Percentiles rank a stretch among this genome's conserved stretches.
phyloP scores from a whole-genome alignment of 257 asterid genomes.

The Solanum bukasovii region DNA sequence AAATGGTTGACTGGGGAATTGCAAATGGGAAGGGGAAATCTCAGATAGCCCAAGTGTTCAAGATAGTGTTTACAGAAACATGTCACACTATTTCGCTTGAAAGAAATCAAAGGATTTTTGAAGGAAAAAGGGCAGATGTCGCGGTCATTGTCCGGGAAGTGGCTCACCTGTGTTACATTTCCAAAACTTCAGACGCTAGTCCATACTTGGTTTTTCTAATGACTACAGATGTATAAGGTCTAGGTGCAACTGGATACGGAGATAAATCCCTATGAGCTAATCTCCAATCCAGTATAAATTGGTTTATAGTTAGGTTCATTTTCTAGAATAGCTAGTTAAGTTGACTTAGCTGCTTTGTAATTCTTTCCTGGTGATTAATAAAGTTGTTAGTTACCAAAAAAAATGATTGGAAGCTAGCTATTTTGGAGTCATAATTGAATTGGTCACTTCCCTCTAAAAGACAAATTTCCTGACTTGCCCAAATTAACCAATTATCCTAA shows the following conservation, averaged over 20 bases:
- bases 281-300: not conserved
- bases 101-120: not conserved
- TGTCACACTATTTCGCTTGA: not conserved
- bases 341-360: not conserved
- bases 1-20: not conserved
- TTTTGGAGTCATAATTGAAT: not conserved
- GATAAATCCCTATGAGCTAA: not conserved
- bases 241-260: not conserved
- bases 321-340: not conserved
- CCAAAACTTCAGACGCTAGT: not conserved
- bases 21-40: not conserved
- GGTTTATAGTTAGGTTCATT: not conserved
- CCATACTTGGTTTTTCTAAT: not conserved
- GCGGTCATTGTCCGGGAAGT: not conserved
- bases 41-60: not conserved
- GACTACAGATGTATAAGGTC: not conserved
- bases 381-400: not conserved
- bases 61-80: not conserved
- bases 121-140: not conserved
- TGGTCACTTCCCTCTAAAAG: not conserved
- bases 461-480: not conserved
- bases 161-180: not conserved
- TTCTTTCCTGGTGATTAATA: not conserved
- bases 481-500: not conserved
- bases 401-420: not conserved